These are phyloP conservation scores for Lophium mytilinum DNA, from an alignment of 495 filamentous ascomycete species.

Conservation along the genomic window DNA sequence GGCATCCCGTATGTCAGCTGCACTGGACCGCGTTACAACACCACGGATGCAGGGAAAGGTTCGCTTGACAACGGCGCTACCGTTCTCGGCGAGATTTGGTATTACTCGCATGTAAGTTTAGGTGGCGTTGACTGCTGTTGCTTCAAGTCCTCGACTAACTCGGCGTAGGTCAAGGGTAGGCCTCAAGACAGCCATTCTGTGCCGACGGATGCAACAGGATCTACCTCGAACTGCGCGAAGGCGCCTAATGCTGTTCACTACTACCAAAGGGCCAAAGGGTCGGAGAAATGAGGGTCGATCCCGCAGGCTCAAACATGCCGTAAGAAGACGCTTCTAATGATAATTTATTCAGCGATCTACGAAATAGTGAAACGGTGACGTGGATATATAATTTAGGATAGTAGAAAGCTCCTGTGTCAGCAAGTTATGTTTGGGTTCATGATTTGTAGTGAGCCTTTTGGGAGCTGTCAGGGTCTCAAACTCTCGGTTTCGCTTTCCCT, in stretches of 20 bases:
- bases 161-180: conserved; percentile 36
- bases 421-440: too few species aligned
- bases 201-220: conserved; percentile 35
- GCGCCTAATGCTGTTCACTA: conserved; percentile 37
- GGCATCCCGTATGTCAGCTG: conserved; percentile 42
- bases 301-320: too few species aligned
- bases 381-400: too few species aligned
- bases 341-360: too few species aligned
- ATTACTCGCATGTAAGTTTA: conserved; percentile 30
- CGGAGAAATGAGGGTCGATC: conserved; percentile 3
- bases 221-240: conserved; percentile 38
- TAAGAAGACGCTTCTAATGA: too few species aligned
- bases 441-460: too few species aligned
- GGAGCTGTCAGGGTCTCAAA: too few species aligned
- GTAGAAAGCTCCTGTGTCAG: too few species aligned
- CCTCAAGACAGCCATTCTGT: conserved; percentile 38
- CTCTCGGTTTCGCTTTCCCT: too few species aligned
- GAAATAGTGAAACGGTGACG: too few species aligned
- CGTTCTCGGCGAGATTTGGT: conserved; percentile 43
- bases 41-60: conserved; percentile 39
- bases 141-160: neutral
- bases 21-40: conserved; percentile 40
- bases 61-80: conserved; percentile 40
- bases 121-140: neutral
- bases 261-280: conserved; percentile 32